These are phyloP conservation scores for Solanum chacoense DNA, from an alignment of 305 asterid genomes.

Conservation along the genomic window DNA sequence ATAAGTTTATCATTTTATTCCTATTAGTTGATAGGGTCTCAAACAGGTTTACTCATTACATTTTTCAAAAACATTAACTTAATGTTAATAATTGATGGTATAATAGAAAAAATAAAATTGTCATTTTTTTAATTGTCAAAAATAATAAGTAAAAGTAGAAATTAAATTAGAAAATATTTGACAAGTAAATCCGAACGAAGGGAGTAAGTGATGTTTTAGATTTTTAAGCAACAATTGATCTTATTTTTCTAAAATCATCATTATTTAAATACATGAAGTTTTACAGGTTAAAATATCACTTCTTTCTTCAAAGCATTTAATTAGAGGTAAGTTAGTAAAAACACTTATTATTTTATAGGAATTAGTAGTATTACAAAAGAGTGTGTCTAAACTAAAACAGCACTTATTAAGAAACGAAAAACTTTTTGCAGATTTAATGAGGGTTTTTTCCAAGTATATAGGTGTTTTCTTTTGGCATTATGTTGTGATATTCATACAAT, in stretches of 20 bases:
- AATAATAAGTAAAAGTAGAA: too few species aligned
- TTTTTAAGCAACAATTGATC: not conserved
- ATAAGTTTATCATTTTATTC: too few species aligned
- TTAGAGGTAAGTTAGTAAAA: not conserved
- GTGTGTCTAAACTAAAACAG: fast-evolving
- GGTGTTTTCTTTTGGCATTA: not conserved
- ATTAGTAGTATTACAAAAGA: not conserved
- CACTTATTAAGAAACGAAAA: not conserved
- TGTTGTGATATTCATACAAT: not conserved
- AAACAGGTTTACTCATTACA: too few species aligned
- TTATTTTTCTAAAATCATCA: not conserved
- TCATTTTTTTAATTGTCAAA: too few species aligned
- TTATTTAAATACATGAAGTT: not conserved
- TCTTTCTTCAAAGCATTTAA: not conserved
- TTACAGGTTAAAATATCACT: not conserved
- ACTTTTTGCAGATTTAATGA: not conserved
- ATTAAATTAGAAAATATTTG: too few species aligned
- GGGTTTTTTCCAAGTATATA: not conserved
- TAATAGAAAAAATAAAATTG: too few species aligned
- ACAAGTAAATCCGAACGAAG: too few species aligned
- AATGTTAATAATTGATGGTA: too few species aligned
- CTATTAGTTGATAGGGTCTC: too few species aligned
- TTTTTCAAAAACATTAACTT: too few species aligned
- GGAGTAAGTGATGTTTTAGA: not conserved
- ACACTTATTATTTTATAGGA: not conserved